Evolutionary conservation across 225 moss, liverwort and hornwort genomes (phyloP), one percentile per base, ranked within the genome.

Genomic region (Thuidium tamariscinum): DNA sequence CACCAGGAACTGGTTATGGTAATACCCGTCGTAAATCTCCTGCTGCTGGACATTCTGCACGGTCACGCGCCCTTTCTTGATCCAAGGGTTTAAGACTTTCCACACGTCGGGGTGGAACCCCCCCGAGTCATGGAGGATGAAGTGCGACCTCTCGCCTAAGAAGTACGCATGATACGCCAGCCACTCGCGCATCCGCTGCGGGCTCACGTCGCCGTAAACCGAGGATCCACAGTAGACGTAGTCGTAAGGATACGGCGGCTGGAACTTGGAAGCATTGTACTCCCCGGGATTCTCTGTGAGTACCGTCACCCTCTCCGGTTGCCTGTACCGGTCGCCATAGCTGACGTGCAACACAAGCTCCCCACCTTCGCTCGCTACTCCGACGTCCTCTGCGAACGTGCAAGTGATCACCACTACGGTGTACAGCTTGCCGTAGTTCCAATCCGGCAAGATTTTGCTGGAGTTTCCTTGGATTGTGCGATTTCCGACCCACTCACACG

Each of bases 1-100:
- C 29, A 93, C 90, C 68, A 93, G 39, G 65, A 93, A 93, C 69
- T 93, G 93, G 71, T 93, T 93, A 25, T 93, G 90, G 61, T 92
- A 93, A 30, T 90, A 92, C 21, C 68, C 90, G 44, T 92, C 93
- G 88, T 87, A 93, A 41, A 89, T 86, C 36, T 90, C 90, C 68
- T 91, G 88, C 82, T 92, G 88, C 79, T 52, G 87, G 46, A 93
- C 77, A 18, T 93, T 90, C 79, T 92, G 88, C 25, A 93, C 83
- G 22, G 83, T 60, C 55, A 93, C 84, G 1, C 89, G 56, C 56
- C 92, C 93, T 79, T 77, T 82, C 63, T 51, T 49, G 77, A 90
- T 88, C 93, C 93, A 93, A 0, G 90, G 93, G 9, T 90, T 84
- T 48, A 93, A 36, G 22, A 93, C 89, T 72, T 82, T 72, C 83